Base-by-base conservation (phyloP, 805 yeast species). In the Kodamaea jinghongensis region DNA sequence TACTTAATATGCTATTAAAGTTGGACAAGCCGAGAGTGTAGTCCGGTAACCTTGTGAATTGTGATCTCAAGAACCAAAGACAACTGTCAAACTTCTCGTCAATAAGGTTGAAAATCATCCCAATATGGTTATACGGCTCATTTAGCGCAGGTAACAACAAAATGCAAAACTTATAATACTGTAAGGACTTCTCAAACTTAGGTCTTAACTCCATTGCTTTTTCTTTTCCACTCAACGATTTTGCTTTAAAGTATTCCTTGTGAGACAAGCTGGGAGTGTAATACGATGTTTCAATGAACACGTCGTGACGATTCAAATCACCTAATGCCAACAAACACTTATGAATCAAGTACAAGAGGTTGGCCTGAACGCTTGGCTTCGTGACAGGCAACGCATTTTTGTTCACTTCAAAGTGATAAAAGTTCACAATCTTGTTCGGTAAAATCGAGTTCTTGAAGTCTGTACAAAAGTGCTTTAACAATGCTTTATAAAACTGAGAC, bases 121-220 rank as follows among this genome's bases (percentile, higher is more conserved):
- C 86, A 34, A 77, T 68, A 48, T 78, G 81, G 47, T 78, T 78
- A 48, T 76, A 76, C 20, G 79, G 82, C 50, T 82, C 89, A 38
- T 85, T 85, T 41, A 81, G 67, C 0, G 86, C 76, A 1, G 91
- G 90, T 17, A 82, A 56, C 13, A 83, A 59, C 17, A 76, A 52
- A 23, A 78, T 72, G 13, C 87, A 79, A 32, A 68, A 56, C 35
- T 74, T 69, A 49, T 80, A 78, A 45, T 52, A 61, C 23, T 47
- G 50, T 22, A 65, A 43, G 2, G 71, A 49, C 34, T 49, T 54
- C 3, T 46, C 40, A 39, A 55, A 67, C 22, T 28, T 40, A 6
- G 61, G 61, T 23, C 48, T 45, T 39, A 67, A 63, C 33, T 67
- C 66, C n/a, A 67, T 47, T 2, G 79, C 63, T 49, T 70, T 70